Evolutionary conservation across 177 flowering plant species (phyloP), one percentile per base, ranked within the genome.

Genomic region (Vitis hybrid): DNA sequence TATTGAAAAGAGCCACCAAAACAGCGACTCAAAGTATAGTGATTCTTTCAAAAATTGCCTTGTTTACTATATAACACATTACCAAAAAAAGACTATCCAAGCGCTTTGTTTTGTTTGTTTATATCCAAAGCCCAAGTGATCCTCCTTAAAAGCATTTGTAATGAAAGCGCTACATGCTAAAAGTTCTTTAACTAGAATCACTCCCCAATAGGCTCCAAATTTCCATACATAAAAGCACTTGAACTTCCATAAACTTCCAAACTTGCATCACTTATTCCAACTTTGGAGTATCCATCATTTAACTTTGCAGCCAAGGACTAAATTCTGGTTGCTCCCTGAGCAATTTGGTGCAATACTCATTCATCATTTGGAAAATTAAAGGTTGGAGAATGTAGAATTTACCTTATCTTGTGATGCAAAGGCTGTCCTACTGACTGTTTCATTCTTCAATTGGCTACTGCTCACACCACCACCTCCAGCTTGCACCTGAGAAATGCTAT

Each of bases 331-430:
- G 15, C 14, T 54, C 16, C 58, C 31, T 29, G 22, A 54, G 10
- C 34, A 52, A 54, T 11, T 8, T n/a, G 60, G n/a, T 3, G 15
- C 59, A 54, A 54, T 20, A 31, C 22, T 8, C 50, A 19, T 18
- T 48, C 1, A 50, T 22, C 53, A 31, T 11, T 49, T 19, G 20
- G 31, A 16, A 50, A 13, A 8, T 19, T 48, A 65, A 0, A 34
- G 26, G 18, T 12, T n/a, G 7, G 1, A 10, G 66, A 68, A 76
- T n/a, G 26, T 50, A 68, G 56, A 60, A 50, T 64, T 73, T 73
- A 93, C 99, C 93, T 93, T 96, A 71, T 96, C 98, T 81, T 87
- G 95, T 77, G 88, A 70, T 6, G 89, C 85, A 76, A 95, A 88
- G 62, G 93, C 89, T 80, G 83, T 91, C 66, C 79, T 82, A 70